Evolutionary conservation across 176 grass and related monocot genomes (phyloP), one percentile per base, ranked within the genome.

Genomic region (Cenchrus purpureus): DNA sequence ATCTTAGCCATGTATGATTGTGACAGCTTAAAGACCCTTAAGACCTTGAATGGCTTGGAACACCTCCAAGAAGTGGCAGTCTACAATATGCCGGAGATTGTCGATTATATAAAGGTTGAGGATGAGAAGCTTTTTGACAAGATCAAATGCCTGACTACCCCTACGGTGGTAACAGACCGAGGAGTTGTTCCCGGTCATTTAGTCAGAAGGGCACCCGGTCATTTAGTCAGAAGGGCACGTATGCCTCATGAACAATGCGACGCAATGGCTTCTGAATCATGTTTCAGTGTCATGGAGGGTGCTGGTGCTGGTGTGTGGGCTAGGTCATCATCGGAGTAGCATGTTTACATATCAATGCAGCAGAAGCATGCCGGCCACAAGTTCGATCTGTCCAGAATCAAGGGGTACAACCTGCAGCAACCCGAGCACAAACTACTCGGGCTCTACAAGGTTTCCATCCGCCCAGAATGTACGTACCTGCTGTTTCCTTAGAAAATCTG

Each of bases 1-100:
- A 65, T 65, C 82, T 61, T 93, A 73, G 28, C 75, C 14, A 68
- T 93, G n/a, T 76, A 90, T 85, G 73, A 51, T 12, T 93, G 91
- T 82, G 71, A 73, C 17, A 88, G 40, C 12, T 52, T 93, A 68
- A 83, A 88, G 76, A 74, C 20, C 42, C 60, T 93, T 51, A 42
- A 29, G 53, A 50, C 9, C 82, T 59, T 89, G 61, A 66, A 40
- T 73, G 19, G 49, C 61, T 57, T 84, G 76, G 81, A 80, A 74
- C 59, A 84, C 58, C 81, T 89, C 68, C 81, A 84, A 74, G 87
- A 89, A 80, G 40, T 89, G 58, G 87, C 58, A 3, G 13, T 89
- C 25, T 89, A 89, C 81, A 89, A 84, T 20, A 89, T 84, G 87
- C 28, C 54, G 10, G 60, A 40, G 75, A 37, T 84, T 17, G 58